A percentile compares a stretch with the other conserved stretches of the same genome.
phyloP scores from a whole-genome alignment of 805 yeast species.

The Wickerhamiella shivajii region DNA sequence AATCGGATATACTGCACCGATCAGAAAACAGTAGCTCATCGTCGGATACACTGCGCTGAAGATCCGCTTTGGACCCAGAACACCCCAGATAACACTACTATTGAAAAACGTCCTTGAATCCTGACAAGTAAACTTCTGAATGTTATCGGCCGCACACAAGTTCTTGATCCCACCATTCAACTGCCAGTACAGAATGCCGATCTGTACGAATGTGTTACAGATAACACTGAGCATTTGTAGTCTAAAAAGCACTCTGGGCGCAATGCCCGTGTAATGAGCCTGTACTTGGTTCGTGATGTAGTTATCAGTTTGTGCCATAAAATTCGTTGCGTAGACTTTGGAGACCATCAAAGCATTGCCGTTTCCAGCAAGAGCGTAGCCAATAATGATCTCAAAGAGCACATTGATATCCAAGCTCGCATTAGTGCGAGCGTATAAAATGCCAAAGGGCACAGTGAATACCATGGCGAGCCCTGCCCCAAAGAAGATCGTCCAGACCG shows the following conservation, averaged over 20 bases:
- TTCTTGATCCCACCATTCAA: constrained; percentile 22
- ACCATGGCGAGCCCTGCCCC: constrained; percentile 36
- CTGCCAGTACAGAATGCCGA: constrained; percentile 24
- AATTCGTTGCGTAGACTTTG: constrained; percentile 41
- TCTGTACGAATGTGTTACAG: constrained; percentile 18
- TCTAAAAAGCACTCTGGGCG: constrained; percentile 45
- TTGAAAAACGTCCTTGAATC: constrained; percentile 29
- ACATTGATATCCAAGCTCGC: constrained; percentile 35
- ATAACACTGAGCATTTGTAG: constrained; percentile 27
- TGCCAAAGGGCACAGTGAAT: constrained; percentile 38
- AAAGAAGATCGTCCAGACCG: constrained; percentile 46
- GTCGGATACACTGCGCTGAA: constrained; percentile 42
- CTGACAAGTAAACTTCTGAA: constrained; percentile 31
- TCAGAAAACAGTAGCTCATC: constrained; percentile 46
- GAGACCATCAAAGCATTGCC: constrained; percentile 38
- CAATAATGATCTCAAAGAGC: constrained; percentile 35
- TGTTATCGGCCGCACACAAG: constrained; percentile 27
- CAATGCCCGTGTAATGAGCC: constrained; percentile 44
- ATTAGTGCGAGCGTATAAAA: constrained; percentile 36
- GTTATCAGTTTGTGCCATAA: constrained; percentile 48
- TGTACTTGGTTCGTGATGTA: constrained; percentile 39
- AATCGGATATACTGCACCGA: constrained; percentile 30
- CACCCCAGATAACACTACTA: constrained; percentile 43
- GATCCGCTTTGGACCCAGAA: constrained; percentile 41
- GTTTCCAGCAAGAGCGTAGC: constrained; percentile 42